Base-by-base conservation (phyloP, 2,329 filamentous ascomycete species). In the Elsinoe fawcettii region DNA sequence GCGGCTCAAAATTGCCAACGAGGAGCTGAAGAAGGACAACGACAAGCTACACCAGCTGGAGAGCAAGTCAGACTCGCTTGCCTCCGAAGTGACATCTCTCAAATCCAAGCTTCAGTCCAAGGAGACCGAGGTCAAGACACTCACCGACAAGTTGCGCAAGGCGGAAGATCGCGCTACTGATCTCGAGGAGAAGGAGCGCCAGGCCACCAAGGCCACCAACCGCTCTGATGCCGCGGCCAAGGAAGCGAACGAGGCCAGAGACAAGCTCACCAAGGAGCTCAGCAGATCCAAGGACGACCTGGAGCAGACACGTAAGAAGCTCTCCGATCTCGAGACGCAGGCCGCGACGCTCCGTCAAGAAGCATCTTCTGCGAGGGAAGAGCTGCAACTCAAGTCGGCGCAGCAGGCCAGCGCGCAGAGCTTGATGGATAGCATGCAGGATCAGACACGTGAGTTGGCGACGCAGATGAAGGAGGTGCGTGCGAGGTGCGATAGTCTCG, bases 381-480 rank as follows among this genome's bases (percentile, higher is more conserved):
- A 97, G 64, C 81, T 88, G 0, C 83, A 91, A 56, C 80, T 96
- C 59, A 95, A 93, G 75, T 81, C 83, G 1, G 88, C 89, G 37
- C 90, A 96, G 71, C 91, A 95, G 66, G 81, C 82, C 55, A 95
- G 85, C 63, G 87, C 90, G 0, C 89, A 97, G 69, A 87, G 86
- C 53, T 74, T 96, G 12, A 84, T 97, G 69, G 86, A 85, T 65
- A 95, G 88, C 68, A 93, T 97, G 89, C 88, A 91, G 60, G 90
- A 96, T 65, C 90, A 97, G 74, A 87, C 86, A 0, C 82, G 87
- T 1, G 93, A 99, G 74, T 81, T 97, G 66, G 85, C 85, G 4
- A 87, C 89, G 63, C 93, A 96, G 73, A 86, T 96, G 72, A 95
- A 93, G 71, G 93, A 99, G 72, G 83, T 88, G 1, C 84, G 87